Evolutionary conservation across 495 filamentous ascomycete genomes (phyloP), one percentile per base, ranked within the genome.

Genomic region (Pyrenula massariospora): DNA sequence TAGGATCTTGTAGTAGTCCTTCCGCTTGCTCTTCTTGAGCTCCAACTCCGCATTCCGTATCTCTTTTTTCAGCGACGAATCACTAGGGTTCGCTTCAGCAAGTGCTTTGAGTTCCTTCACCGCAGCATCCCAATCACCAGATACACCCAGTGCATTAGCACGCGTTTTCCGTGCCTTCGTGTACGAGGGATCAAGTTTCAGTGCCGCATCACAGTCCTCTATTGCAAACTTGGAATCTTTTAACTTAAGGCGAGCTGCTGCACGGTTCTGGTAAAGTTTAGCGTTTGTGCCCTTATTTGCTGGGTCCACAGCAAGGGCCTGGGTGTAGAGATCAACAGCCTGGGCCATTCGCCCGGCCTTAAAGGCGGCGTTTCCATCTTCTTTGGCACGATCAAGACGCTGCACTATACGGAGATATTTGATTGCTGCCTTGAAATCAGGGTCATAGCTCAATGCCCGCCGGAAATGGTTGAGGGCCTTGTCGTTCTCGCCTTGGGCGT

Each of bases 1-100:
- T 20, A 98, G 79, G 60, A 97, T 95, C 79, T 96, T 96, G 76
- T 98, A 98, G 74, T 95, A 96, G 68, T 98, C 93, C 74, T 97
- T 97, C 53, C 93, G 80, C 72, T 89, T 87, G 62, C 86, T 85
- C 84, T 97, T 97, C 85, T 98, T 98, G 60, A 96, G 75, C 73
- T 98, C 93, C 42, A 96, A 75, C 73, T 98, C 94, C 0, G 92
- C 93, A 60, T 83, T 84, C 54, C 88, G 84, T 24, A 97, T 84
- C 49, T 98, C 93, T 66, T 86, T 87, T 25, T 77, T 73, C 48
- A 96, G 85, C 25, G 74, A 81, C 48, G 81, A 79, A 66, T 97
- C 93, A 56, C 80, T 75, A 1, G 91, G 92, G 66, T 91, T 85
- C 52, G 81, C 68, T 65, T 98, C 93, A 22, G 84, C 78, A 58